These are phyloP conservation scores for Blastomyces emzantsi DNA, from an alignment of 2,329 filamentous ascomycete genomes.

Conservation along the genomic window DNA sequence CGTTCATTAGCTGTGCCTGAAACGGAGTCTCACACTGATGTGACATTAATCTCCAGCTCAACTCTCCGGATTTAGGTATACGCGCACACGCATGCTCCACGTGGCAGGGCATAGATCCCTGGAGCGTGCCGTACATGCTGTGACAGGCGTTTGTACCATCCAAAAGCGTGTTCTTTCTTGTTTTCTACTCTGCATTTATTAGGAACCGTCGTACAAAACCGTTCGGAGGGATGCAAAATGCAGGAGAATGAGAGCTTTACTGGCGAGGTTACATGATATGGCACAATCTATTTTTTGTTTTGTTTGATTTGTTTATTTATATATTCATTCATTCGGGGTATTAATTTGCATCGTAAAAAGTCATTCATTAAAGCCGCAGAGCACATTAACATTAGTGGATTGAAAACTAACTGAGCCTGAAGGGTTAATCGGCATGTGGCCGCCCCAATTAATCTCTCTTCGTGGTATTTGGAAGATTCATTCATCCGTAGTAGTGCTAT, in stretches of 20 bases:
- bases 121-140: not conserved
- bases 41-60: not conserved
- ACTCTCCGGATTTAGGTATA: not conserved
- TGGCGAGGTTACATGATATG: not conserved
- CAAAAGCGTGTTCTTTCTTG: not conserved
- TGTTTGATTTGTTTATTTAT: not conserved
- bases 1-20: not conserved
- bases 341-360: not conserved
- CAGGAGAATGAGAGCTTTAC: not conserved
- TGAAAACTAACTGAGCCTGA: not conserved
- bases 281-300: not conserved
- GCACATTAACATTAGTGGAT: not conserved
- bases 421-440: not conserved
- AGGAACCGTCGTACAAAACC: not conserved
- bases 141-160: slow-evolving; percentile 5
- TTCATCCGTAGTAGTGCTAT: not conserved
- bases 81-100: not conserved
- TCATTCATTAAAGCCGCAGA: not conserved
- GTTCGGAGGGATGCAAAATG: not conserved
- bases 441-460: not conserved
- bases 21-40: not conserved
- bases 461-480: not conserved
- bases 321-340: too few species aligned
- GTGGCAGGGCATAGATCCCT: not conserved
- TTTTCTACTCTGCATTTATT: not conserved